Evolutionary conservation across 75 land plant genomes (phyloP).

Genomic region (Chamaecyparis obtusa): DNA sequence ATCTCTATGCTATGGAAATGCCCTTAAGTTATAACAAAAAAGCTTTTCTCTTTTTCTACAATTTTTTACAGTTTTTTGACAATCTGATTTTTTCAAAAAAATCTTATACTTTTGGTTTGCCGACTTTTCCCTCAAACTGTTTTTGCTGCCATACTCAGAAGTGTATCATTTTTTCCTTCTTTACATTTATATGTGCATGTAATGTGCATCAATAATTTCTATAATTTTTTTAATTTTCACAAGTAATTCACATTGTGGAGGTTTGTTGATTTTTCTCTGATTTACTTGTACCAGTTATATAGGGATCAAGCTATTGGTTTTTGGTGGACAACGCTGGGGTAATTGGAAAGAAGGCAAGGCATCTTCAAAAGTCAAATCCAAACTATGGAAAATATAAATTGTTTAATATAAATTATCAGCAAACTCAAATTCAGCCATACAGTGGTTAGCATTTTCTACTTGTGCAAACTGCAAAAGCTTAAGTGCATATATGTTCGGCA

Average conservation of each 20-base stretch:
- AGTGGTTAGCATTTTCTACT: background rate
- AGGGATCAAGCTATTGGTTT: conserved; percentile 40
- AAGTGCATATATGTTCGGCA: background rate
- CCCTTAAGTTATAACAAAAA: too few species aligned
- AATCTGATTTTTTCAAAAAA: too few species aligned
- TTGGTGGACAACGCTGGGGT: conserved; percentile 34
- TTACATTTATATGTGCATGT: background rate
- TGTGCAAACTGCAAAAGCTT: background rate
- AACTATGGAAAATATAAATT: conserved; percentile 26
- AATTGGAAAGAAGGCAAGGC: conserved; percentile 39
- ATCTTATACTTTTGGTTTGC: too few species aligned
- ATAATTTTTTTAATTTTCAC: background rate
- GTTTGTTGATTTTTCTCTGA: background rate
- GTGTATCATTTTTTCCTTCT: background rate
- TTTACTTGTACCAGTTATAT: conserved; percentile 28
- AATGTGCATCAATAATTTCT: background rate
- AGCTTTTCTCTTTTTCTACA: too few species aligned
- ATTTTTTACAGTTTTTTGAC: too few species aligned
- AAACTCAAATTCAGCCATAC: background rate
- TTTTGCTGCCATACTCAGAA: background rate
- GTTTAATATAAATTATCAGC: background rate
- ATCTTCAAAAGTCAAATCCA: conserved; percentile 23
- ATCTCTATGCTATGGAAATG: too few species aligned
- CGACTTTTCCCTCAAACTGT: too few species aligned
- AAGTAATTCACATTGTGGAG: background rate